Conservation (phyloP, 2,329 filamentous ascomycete genomes). For the Chrysoporthe cubensis region DNA sequence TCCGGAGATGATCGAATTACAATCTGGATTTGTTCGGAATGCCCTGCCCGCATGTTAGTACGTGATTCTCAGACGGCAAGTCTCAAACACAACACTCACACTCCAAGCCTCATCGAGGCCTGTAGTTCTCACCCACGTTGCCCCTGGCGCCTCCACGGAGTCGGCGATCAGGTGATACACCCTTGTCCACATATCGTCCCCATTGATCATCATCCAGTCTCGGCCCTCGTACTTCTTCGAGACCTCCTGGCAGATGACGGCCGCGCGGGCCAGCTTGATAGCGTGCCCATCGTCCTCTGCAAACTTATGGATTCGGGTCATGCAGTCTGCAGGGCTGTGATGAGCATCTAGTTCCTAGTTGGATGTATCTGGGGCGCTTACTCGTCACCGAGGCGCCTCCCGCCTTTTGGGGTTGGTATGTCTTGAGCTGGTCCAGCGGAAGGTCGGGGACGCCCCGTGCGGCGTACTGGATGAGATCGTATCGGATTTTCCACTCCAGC, state of each 20-base stretch:
- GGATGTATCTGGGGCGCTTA: conserved; percentile 35
- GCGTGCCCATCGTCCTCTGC: conserved; percentile 78
- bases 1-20: neutral
- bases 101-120: conserved; percentile 72
- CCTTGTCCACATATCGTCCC: conserved; percentile 62
- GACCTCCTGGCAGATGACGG: conserved; percentile 64
- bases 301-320: conserved; percentile 50
- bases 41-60: conserved; percentile 9
- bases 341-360: neutral
- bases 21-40: conserved; percentile 14
- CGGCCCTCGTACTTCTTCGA: conserved; percentile 49
- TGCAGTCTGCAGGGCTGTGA: conserved; percentile 10
- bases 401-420: conserved; percentile 57
- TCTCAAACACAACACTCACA: conserved; percentile 33
- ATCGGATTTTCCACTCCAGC: conserved; percentile 79
- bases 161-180: conserved; percentile 66
- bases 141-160: conserved; percentile 56
- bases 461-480: conserved; percentile 75
- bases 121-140: conserved; percentile 62
- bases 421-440: conserved; percentile 58
- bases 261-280: conserved; percentile 73
- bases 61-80: neutral
- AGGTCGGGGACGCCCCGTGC: conserved; percentile 68
- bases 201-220: conserved; percentile 57
- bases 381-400: conserved; percentile 45